Conservation (phyloP, 208 protist species). For the Entamoeba invadens region DNA sequence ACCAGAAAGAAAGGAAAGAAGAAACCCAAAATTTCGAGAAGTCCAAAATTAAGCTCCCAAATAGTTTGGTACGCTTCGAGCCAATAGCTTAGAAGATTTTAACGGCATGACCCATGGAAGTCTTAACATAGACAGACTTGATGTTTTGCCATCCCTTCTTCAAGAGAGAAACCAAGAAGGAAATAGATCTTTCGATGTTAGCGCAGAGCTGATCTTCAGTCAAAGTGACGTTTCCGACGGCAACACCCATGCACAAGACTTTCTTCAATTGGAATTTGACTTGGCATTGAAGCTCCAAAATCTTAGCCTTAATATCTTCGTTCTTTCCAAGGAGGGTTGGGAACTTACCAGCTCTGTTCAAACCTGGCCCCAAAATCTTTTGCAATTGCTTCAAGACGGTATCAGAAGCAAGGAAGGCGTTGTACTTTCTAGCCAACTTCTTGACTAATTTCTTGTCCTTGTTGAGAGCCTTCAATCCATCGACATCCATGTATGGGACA, state of each 20-base stretch:
- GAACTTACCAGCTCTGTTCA: conserved; percentile 97
- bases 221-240: conserved; percentile 85
- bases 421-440: conserved; percentile 80
- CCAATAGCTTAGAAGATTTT: conserved; percentile 75
- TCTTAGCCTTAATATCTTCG: conserved; percentile 74
- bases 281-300: conserved; percentile 71
- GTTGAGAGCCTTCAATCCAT: conserved; percentile 94
- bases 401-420: conserved; percentile 87
- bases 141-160: conserved; percentile 99
- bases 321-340: conserved; percentile 69
- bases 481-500: conserved; percentile 69
- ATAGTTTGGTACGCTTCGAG: background rate
- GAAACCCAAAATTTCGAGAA: too few species aligned
- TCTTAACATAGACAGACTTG: conserved; percentile 91
- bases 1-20: too few species aligned
- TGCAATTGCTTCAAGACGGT: conserved; percentile 87
- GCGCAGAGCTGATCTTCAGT: conserved; percentile 65
- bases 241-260: conserved; percentile 82
- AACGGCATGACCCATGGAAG: conserved; percentile 85
- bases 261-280: conserved; percentile 98
- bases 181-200: conserved; percentile 85
- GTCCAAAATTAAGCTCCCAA: background rate
- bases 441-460: conserved; percentile 99
- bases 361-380: conserved; percentile 75
- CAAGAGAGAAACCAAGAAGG: conserved; percentile 95